Base-by-base conservation (phyloP, 2,329 filamentous ascomycete species). In the Arthrobotrys pseudoclavata region DNA sequence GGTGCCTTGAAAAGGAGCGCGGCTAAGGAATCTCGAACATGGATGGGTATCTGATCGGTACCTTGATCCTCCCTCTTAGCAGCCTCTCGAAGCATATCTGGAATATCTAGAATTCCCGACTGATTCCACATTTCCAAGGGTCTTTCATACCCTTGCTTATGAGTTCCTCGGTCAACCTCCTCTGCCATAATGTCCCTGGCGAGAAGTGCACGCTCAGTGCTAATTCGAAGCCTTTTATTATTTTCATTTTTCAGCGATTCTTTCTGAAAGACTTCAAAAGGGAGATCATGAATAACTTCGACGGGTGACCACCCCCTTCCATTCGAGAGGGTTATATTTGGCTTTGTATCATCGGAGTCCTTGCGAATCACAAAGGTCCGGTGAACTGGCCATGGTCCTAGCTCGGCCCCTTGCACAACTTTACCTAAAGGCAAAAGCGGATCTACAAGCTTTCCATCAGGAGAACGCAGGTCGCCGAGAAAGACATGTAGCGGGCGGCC, bases 1-100 rank as follows among this genome's bases (percentile, higher is more conserved):
- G 67, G 74, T 5, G 66, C 52, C 18, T 67, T 37, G 6, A 48
- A 22, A 0, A 71, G 61, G 15, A 71, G 37, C 22, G 40, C 45
- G 0, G 47, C 74, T 7, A 77, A 50, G 18, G 22, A 53, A 26
- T 77, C 74, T 22, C 66, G 40, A 9, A 77, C 67, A 18, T 77
- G 67, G 20, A 3, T n/a, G 9, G 66, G 48, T 26, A 77, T n/a
- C 18, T 52, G 57, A 29, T 69, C 40, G 9, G 7, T 22, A 4
- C 48, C 20, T 12, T 15, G 20, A 4, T 20, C 37, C 24, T 50
- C 18, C 29, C 18, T 47, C 24, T 40, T 10, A 13, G 45, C n/a
- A 4, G 24, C 31, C 26, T 50, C 22, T 5, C 5, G 7, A 20
- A 71, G 15, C 7, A 34, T 22, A 63, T 12, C 5, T 7, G 24